phyloP scores from a whole-genome alignment of 768 basidiomycete genomes.

The Lyophyllum decastes region DNA sequence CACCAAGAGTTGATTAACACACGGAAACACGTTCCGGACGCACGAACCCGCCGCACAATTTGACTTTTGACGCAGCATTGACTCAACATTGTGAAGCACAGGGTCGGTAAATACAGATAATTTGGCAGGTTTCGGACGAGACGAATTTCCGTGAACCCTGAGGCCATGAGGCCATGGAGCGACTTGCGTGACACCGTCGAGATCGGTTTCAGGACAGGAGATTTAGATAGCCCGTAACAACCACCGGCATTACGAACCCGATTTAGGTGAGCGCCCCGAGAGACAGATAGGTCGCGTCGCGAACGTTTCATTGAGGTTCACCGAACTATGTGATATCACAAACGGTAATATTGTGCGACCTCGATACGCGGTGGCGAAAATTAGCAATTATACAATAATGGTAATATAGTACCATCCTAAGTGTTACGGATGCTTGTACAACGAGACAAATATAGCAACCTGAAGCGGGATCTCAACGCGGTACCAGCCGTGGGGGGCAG shows the following conservation, averaged over 20 bases:
- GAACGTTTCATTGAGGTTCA: background rate
- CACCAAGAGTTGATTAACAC: background rate
- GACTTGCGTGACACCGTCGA: background rate
- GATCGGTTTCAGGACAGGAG: background rate
- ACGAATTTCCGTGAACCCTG: background rate
- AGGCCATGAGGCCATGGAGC: background rate
- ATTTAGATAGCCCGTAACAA: background rate
- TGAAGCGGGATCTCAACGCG: background rate
- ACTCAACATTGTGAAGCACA: background rate
- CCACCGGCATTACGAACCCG: background rate
- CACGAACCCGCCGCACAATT: background rate
- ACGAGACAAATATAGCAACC: background rate
- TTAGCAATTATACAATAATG: slow-evolving; percentile 12
- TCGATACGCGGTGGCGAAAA: background rate
- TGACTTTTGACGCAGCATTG: background rate
- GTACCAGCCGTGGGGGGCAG: background rate
- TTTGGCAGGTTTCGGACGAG: background rate
- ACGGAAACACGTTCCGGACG: background rate
- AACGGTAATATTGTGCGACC: background rate
- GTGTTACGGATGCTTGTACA: background rate
- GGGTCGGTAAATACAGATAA: background rate
- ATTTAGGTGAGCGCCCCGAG: background rate
- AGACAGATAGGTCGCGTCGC: background rate
- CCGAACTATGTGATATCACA: background rate
- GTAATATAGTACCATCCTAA: background rate